Percentiles rank a stretch among this genome's conserved stretches.
phyloP scores from a whole-genome alignment of 306 rosid genomes.

The Abrus precatorius region DNA sequence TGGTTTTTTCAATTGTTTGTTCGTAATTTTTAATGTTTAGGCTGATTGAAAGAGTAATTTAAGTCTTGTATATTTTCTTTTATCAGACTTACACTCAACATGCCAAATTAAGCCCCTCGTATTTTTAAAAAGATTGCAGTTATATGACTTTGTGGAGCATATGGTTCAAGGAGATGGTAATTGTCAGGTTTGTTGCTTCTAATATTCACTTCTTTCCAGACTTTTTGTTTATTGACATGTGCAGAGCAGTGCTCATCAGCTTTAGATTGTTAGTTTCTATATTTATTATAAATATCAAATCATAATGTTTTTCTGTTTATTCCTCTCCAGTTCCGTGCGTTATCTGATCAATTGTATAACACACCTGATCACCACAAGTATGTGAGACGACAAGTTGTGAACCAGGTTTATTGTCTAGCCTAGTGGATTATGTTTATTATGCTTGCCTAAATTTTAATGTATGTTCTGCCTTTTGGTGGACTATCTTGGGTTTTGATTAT shows the following conservation, averaged over 20 bases:
- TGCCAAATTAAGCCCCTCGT: slow-evolving; percentile 40
- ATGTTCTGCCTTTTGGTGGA: slow-evolving; percentile 28
- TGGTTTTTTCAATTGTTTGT: neutral
- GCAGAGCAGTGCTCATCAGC: slow-evolving; percentile 32
- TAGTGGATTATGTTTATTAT: slow-evolving; percentile 21
- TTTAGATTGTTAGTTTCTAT: neutral
- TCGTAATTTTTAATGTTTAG: slow-evolving; percentile 20
- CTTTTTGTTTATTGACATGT: slow-evolving; percentile 16
- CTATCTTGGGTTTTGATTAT: slow-evolving; percentile 47
- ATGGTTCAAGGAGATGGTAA: slow-evolving; percentile 90
- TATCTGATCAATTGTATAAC: slow-evolving; percentile 79
- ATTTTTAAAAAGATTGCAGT: slow-evolving; percentile 66
- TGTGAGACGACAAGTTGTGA: slow-evolving; percentile 73
- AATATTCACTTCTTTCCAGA: slow-evolving; percentile 23
- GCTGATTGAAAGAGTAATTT: slow-evolving; percentile 33
- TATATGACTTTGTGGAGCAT: slow-evolving; percentile 72
- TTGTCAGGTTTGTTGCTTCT: slow-evolving; percentile 75
- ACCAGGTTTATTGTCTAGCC: slow-evolving; percentile 65
- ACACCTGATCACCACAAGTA: slow-evolving; percentile 69
- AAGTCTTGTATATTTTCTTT: slow-evolving; percentile 39
- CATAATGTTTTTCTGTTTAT: slow-evolving; percentile 33
- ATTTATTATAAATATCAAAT: slow-evolving; percentile 30
- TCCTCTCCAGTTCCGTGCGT: slow-evolving; percentile 76
- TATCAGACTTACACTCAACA: slow-evolving; percentile 21
- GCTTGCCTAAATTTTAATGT: slow-evolving; percentile 29